A percentile compares a stretch with the other conserved stretches of the same genome.
phyloP scores from a whole-genome alignment of 257 asterid species.

The Avicennia marina region DNA sequence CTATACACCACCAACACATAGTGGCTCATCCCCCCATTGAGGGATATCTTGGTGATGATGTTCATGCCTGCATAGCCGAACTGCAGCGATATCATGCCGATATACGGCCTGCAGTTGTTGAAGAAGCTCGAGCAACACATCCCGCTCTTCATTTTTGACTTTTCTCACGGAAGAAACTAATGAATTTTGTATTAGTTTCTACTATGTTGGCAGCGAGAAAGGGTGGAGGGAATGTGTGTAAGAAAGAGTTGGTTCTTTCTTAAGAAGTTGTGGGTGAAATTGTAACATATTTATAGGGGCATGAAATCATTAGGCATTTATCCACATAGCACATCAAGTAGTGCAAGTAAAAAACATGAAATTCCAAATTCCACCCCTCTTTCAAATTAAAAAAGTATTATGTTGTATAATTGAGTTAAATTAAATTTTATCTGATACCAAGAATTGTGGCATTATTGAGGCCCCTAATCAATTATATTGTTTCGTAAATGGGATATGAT shows the following conservation, averaged over 20 bases:
- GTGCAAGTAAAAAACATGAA: too few relatives aligned
- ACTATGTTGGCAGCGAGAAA: neutral
- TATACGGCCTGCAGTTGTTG: conserved; percentile 41
- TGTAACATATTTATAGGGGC: conserved; percentile 25
- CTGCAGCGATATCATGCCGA: conserved; percentile 53
- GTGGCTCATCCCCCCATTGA: conserved; percentile 75
- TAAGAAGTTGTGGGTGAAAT: conserved; percentile 14
- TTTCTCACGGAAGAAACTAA: neutral
- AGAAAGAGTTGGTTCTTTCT: conserved; percentile 12
- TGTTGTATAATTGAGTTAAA: too few relatives aligned
- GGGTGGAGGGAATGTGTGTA: neutral
- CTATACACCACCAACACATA: conserved; percentile 67
- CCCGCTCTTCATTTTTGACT: conserved; percentile 16
- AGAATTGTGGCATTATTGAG: neutral
- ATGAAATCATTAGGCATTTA: neutral
- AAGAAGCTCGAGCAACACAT: conserved; percentile 11
- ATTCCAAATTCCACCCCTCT: too few relatives aligned
- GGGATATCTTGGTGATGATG: conserved; percentile 57
- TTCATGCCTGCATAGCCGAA: conserved; percentile 82
- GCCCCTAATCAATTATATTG: neutral
- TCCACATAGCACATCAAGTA: too few relatives aligned
- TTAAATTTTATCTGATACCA: too few relatives aligned
- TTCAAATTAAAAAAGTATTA: too few relatives aligned
- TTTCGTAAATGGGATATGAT: conserved; percentile 29
- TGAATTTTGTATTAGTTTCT: neutral